Base-by-base conservation (phyloP, 2,329 filamentous ascomycete species). In the Trichoderma koningiopsis region DNA sequence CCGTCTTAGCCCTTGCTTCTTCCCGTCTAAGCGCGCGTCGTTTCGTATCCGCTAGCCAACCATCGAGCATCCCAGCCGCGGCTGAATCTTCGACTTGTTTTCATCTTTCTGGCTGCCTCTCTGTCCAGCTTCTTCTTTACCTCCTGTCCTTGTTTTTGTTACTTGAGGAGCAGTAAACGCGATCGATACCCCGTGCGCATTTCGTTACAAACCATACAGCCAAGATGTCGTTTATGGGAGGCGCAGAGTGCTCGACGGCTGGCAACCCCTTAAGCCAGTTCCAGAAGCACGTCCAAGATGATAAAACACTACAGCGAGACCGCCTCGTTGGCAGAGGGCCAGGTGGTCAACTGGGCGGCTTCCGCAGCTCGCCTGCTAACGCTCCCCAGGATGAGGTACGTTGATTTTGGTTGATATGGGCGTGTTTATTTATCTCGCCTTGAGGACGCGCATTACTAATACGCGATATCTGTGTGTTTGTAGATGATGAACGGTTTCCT, bases 211-310 rank as follows among this genome's bases (percentile, higher is more conserved):
- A 43, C 24, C 35, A 16, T 29, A 24, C 55, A 56, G 60, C 31
- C 69, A 84, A 71, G 74, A 98, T 99, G 95, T 97, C 95, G 68
- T 98, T 99, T 81, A 87, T 98, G 76, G 92, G 93, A 82, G 93
- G 95, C 75, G 92, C 95, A 75, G 96, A 98, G 84, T 99, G 96
- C 86, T 98, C 95, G 68, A 96, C 96, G 71, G 94, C 92, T 73
- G 93, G 91, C 77, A 99, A 99, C 81, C 96, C 96, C 69, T 89
- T 99, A 76, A 95, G 93, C 79, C 96, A 98, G 85, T 97, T 99
- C 80, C 93, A 94, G 73, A 99, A 99, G 82, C 94, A 97, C 81
- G 93, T 96, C 69, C 92, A 96, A 78, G 93, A 97, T 86, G 96
- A 99, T 84, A 97, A 94, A 82, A 96, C 92, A 69, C 84, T 98